A percentile compares a stretch with the other conserved stretches of the same genome.
These are phyloP conservation scores for Phialophora macrospora DNA, from an alignment of 2,329 filamentous ascomycete species.

Conservation along the genomic window DNA sequence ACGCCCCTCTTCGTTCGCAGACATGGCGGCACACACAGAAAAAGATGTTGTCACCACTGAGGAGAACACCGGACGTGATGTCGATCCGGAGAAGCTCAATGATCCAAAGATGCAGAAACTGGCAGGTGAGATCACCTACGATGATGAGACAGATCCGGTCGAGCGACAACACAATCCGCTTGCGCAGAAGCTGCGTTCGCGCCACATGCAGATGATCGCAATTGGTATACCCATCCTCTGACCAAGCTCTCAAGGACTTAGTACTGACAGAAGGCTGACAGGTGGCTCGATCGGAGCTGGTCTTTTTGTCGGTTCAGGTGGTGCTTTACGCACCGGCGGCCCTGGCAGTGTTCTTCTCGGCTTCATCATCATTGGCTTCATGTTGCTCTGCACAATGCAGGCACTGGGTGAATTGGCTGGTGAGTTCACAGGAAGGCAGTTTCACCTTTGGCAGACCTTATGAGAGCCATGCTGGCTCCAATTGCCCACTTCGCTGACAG, in stretches of 20 bases:
- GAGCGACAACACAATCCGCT: slow-evolving; percentile 31
- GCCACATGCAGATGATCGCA: slow-evolving; percentile 37
- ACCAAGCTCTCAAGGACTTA: not conserved
- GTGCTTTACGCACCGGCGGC: slow-evolving; percentile 45
- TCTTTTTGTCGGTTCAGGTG: slow-evolving; percentile 50
- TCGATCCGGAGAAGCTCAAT: slow-evolving; percentile 28
- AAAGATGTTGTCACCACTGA: slow-evolving; percentile 19
- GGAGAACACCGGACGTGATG: slow-evolving; percentile 4
- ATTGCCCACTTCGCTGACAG: not conserved
- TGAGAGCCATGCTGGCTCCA: not conserved
- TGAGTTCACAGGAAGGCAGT: not conserved
- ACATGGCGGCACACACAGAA: slow-evolving; percentile 18
- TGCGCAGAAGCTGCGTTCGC: slow-evolving; percentile 35
- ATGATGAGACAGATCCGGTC: slow-evolving; percentile 30
- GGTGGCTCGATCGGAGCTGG: slow-evolving; percentile 45
- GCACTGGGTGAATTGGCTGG: slow-evolving; percentile 61
- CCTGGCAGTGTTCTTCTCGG: slow-evolving; percentile 69
- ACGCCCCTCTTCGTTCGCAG: not conserved
- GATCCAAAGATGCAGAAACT: slow-evolving; percentile 29
- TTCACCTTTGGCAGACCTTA: not conserved
- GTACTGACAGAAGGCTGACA: slow-evolving; percentile 8
- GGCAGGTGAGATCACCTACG: slow-evolving; percentile 28
- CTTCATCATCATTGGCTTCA: slow-evolving; percentile 71
- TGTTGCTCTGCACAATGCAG: slow-evolving; percentile 52
- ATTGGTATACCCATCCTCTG: slow-evolving; percentile 7